Percentiles rank a stretch among this genome's conserved stretches.
phyloP scores from a whole-genome alignment of 2,329 filamentous ascomycete genomes.

The Podosphaera fusca region DNA sequence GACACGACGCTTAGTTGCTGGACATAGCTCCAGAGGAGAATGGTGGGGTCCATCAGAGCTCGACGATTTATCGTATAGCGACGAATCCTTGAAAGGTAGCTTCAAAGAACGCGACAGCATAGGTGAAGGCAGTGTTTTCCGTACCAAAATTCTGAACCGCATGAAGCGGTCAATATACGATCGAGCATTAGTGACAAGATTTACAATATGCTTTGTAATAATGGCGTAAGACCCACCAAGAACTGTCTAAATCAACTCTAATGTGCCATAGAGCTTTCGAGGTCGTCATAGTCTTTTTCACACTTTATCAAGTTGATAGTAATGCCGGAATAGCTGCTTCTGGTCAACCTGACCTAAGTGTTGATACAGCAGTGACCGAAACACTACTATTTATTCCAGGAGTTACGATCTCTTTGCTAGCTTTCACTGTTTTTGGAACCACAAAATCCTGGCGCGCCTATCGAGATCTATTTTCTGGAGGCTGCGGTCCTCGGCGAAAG shows the following conservation, averaged over 20 bases:
- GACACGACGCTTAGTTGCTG: constrained; percentile 17
- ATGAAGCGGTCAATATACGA: constrained; percentile 20
- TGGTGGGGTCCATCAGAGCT: constrained; percentile 11
- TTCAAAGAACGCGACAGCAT: constrained; percentile 2
- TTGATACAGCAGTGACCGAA: constrained; percentile 13
- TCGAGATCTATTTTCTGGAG: constrained; percentile 8
- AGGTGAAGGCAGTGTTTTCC: neutral
- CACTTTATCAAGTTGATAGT: constrained; percentile 16
- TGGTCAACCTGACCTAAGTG: constrained; percentile 16
- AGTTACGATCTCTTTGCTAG: constrained; percentile 17
- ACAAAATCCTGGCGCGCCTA: constrained; percentile 17
- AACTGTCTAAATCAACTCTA: neutral
- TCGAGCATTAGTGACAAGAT: constrained; percentile 22
- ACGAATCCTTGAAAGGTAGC: constrained; percentile 4
- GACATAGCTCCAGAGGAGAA: constrained; percentile 10
- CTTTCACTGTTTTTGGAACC: constrained; percentile 21
- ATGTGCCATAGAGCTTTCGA: constrained; percentile 17
- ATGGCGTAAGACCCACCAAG: constrained; percentile 13
- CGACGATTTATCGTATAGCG: constrained; percentile 5
- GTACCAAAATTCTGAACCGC: neutral
- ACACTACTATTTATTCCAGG: constrained; percentile 19
- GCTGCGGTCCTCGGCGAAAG: constrained; percentile 5
- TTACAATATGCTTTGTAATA: constrained; percentile 22
- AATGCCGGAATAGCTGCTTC: constrained; percentile 12
- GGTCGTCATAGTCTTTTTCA: constrained; percentile 18